Evolutionary conservation across 176 grass and related monocot genomes (phyloP).

Genomic region (Oryza punctata): DNA sequence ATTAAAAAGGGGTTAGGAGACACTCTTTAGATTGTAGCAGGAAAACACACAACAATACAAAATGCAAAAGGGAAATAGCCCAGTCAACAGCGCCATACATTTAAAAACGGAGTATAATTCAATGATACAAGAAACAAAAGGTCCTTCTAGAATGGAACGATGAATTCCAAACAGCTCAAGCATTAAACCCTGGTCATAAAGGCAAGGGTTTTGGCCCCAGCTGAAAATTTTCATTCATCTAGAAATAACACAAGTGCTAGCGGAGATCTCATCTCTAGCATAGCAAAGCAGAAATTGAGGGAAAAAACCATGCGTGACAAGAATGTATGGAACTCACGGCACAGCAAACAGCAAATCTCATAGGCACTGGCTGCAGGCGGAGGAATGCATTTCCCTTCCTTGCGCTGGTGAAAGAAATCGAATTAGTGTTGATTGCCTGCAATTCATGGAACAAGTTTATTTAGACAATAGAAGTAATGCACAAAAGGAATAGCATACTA

Average conservation of each 20-base stretch:
- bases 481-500: not conserved
- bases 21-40: not conserved
- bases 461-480: not conserved
- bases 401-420: slow-evolving; percentile 30
- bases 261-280: not conserved
- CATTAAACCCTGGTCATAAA: not conserved
- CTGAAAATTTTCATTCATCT: not conserved
- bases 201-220: not conserved
- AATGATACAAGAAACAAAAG: not conserved
- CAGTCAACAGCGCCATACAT: not conserved
- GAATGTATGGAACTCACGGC: slow-evolving; percentile 31
- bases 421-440: slow-evolving; percentile 43
- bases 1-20: not conserved
- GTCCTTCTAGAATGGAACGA: not conserved
- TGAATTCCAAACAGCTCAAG: not conserved
- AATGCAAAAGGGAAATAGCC: not conserved
- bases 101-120: not conserved
- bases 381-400: slow-evolving; percentile 44
- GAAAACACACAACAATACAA: not conserved
- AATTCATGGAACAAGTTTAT: not conserved
- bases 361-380: slow-evolving; percentile 35
- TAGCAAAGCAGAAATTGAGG: not conserved
- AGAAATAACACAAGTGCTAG: not conserved
- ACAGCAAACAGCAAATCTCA: slow-evolving; percentile 45
- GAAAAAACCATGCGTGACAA: not conserved